Base-by-base conservation (phyloP, 2,329 filamentous ascomycete species). In the Pestalotiopsis sp. region DNA sequence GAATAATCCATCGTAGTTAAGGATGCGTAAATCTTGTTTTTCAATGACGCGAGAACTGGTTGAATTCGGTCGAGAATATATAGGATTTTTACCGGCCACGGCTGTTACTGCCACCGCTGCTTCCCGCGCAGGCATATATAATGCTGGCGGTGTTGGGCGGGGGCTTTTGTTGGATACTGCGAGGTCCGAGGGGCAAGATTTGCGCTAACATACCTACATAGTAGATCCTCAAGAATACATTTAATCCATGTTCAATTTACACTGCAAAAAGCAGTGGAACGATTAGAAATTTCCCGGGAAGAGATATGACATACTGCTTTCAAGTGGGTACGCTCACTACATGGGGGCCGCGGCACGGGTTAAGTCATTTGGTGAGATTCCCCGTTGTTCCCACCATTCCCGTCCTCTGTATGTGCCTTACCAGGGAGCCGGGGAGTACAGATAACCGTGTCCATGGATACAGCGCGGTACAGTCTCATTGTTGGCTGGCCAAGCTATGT, bases 1-100 rank as follows among this genome's bases (percentile, higher is more conserved):
- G 63, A 69, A 66, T 68, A 70, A 62, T 71, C 70, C 71, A 73
- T 71, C 31, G 63, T 70, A 67, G 60, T 63, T 39, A 17, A 39
- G 25, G 11, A 12, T 61, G 27, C 59, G 59, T 36, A 14, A 14
- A 38, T 61, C 23, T 14, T 61, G n/a, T 61, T 39, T 36, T 61
- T 45, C 41, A 45, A 45, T 17, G 41, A 7, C 41, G n/a, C 3
- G 14, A 45, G 41, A 45, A 45, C 17, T 45, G 41, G 12, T 45
- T n/a, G 14, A 45, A 2, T 14, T 45, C 4, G 41, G 12, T 13
- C 41, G 41, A 45, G 41, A 45, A 45, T 45, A n/a, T 45, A 14
- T n/a, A 45, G 41, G 3, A 45, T 45, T 17, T 45, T 3, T 45
- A n/a, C 17, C 6, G 3, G 13, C 41, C 41, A 13, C 41, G 41